Conservation (phyloP, 2,329 filamentous ascomycete species). For the Fusarium xylarioides region DNA sequence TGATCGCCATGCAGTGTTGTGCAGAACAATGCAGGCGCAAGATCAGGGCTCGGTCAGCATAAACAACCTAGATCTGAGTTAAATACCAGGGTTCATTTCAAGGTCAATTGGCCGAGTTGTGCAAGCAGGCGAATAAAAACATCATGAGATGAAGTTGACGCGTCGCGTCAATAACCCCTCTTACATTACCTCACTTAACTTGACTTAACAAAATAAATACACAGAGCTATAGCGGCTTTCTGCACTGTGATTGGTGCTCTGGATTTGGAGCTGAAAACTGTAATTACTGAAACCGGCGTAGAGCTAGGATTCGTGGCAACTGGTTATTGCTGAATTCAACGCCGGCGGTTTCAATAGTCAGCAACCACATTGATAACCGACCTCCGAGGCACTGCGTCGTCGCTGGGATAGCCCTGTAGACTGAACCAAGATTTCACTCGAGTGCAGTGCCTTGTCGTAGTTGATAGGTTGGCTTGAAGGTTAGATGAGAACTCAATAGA, state of each 20-base stretch:
- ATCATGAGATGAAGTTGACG: constrained; percentile 22
- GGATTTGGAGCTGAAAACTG: constrained; percentile 27
- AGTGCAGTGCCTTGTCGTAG: constrained; percentile 3
- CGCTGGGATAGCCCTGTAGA: constrained; percentile 27
- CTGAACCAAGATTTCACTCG: background rate
- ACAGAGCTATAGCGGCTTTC: constrained; percentile 9
- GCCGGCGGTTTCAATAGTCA: constrained; percentile 28
- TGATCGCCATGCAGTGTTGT: constrained; percentile 43
- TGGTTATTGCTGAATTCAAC: constrained; percentile 32
- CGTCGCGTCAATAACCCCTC: constrained; percentile 29
- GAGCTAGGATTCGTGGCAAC: constrained; percentile 37
- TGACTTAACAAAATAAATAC: constrained; percentile 6
- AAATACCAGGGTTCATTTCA: background rate
- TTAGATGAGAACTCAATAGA: constrained; percentile 21
- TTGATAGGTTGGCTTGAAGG: constrained; percentile 23
- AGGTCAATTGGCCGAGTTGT: constrained; percentile 8
- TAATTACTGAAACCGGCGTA: constrained; percentile 33
- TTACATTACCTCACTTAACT: constrained; percentile 8
- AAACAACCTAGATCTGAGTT: constrained; percentile 9
- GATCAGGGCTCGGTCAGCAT: constrained; percentile 18
- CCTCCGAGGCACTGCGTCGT: constrained; percentile 17
- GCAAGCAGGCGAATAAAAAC: constrained; percentile 21
- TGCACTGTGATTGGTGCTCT: constrained; percentile 29
- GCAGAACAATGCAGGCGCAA: constrained; percentile 34
- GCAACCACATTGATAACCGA: constrained; percentile 30